Percentiles rank a stretch among this genome's conserved stretches.
Conservation (phyloP, 768 basidiomycete species). For the Tylopilus felleus region DNA sequence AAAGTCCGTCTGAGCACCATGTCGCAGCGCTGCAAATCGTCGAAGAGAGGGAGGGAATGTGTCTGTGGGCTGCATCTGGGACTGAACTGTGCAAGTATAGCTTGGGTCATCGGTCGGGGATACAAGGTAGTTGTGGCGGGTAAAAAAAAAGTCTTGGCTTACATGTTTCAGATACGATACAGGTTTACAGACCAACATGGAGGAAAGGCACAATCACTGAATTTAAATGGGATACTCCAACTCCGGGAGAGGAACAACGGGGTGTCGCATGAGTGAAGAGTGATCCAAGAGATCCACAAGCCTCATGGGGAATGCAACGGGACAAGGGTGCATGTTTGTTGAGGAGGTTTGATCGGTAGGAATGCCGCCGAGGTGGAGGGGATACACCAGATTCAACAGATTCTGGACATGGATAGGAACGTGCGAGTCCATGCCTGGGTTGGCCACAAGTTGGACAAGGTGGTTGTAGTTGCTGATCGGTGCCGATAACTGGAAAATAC, state of each 20-base stretch:
- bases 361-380: not conserved
- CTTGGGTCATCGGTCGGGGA: constrained; percentile 40
- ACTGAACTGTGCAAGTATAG: constrained; percentile 45
- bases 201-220: not conserved
- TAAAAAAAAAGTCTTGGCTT: constrained; percentile 1
- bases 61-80: constrained; percentile 54
- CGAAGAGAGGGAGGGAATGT: constrained; percentile 37
- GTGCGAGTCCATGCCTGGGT: not conserved
- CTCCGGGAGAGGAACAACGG: not conserved
- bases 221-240: not conserved
- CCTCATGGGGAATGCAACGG: constrained; percentile 21
- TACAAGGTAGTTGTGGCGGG: not conserved
- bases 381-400: not conserved
- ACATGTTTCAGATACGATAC: constrained; percentile 7
- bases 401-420: not conserved
- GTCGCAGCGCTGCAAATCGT: constrained; percentile 51
- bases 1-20: constrained; percentile 32
- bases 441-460: not conserved
- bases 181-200: constrained; percentile 10
- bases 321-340: constrained; percentile 8
- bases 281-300: constrained; percentile 14
- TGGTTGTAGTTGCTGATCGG: not conserved
- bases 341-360: not conserved
- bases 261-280: not conserved
- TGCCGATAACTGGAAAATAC: not conserved